Evolutionary conservation across 179 eudicot genomes (phyloP).

Genomic region (Silene vulgaris): DNA sequence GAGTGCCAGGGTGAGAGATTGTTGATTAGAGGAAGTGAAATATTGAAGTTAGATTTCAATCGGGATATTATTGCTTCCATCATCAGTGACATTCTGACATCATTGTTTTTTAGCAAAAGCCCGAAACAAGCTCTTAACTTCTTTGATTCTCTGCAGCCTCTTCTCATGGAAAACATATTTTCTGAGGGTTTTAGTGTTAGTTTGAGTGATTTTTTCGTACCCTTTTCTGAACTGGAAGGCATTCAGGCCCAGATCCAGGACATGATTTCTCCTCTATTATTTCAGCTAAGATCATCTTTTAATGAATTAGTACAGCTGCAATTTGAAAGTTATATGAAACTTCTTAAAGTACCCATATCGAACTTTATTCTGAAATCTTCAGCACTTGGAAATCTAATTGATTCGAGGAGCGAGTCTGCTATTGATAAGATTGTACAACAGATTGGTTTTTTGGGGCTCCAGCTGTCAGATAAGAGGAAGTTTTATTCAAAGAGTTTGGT

Average conservation of each 20-base stretch:
- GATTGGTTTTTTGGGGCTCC: conserved; percentile 74
- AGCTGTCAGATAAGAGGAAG: conserved; percentile 62
- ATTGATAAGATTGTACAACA: conserved; percentile 76
- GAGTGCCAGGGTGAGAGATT: conserved; percentile 60
- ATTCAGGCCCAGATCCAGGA: conserved; percentile 45
- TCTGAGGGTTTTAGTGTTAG: conserved; percentile 74
- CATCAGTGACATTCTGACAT: conserved; percentile 60
- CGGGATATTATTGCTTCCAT: conserved; percentile 53
- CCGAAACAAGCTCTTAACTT: conserved; percentile 62
- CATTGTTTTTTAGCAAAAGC: conserved; percentile 64
- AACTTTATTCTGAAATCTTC: conserved; percentile 59
- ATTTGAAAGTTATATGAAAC: conserved; percentile 49
- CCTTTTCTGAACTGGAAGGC: conserved; percentile 32
- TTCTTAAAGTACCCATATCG: conserved; percentile 41
- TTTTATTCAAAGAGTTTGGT: conserved; percentile 63
- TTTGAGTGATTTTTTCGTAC: conserved; percentile 52
- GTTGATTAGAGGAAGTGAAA: conserved; percentile 47
- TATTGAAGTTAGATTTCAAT: conserved; percentile 49
- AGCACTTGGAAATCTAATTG: conserved; percentile 63
- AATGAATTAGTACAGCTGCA: conserved; percentile 63
- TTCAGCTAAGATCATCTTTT: conserved; percentile 41
- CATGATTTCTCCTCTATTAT: conserved; percentile 38
- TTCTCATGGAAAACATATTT: conserved; percentile 73
- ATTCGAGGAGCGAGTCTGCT: conserved; percentile 75
- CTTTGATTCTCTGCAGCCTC: conserved; percentile 69